Evolutionary conservation across 331 rosid genomes (phyloP).

Genomic region (Pyracantha coccinea): DNA sequence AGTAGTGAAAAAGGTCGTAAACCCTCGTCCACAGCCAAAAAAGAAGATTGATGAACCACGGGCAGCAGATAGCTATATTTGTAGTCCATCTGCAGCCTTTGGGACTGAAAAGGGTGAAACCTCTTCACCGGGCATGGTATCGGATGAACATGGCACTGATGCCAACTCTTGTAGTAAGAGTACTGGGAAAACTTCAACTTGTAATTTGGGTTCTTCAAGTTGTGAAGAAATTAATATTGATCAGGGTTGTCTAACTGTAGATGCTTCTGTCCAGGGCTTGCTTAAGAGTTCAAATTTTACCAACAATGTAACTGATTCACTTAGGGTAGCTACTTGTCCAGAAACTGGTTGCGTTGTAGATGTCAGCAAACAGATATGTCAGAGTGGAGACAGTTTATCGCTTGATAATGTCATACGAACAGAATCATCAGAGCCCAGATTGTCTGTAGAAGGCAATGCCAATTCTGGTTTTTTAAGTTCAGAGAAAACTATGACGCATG

Average conservation of each 20-base stretch:
- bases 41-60: conserved; percentile 17
- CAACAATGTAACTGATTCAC: conserved; percentile 21
- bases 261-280: conserved; percentile 27
- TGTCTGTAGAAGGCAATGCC: conserved; percentile 19
- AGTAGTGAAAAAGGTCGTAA: conserved; percentile 49
- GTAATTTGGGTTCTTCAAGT: conserved; percentile 21
- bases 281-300: conserved; percentile 16
- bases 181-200: conserved; percentile 24
- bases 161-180: conserved; percentile 27
- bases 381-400: conserved; percentile 24
- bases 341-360: conserved; percentile 28
- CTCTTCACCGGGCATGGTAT: conserved; percentile 14
- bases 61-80: conserved; percentile 9
- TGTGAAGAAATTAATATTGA: conserved; percentile 24
- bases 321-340: conserved; percentile 22
- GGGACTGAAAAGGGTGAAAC: conserved; percentile 19
- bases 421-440: conserved; percentile 27
- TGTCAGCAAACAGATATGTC: conserved; percentile 27
- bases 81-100: conserved; percentile 16
- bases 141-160: conserved; percentile 27
- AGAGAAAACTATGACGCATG: conserved; percentile 17
- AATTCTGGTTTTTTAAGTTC: conserved; percentile 25
- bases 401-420: conserved; percentile 21
- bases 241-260: conserved; percentile 25
- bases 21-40: conserved; percentile 21